Percentiles rank a stretch among this genome's conserved stretches.
phyloP scores from a whole-genome alignment of 192 early-diverging fungal species.

The Entomortierella beljakovae region DNA sequence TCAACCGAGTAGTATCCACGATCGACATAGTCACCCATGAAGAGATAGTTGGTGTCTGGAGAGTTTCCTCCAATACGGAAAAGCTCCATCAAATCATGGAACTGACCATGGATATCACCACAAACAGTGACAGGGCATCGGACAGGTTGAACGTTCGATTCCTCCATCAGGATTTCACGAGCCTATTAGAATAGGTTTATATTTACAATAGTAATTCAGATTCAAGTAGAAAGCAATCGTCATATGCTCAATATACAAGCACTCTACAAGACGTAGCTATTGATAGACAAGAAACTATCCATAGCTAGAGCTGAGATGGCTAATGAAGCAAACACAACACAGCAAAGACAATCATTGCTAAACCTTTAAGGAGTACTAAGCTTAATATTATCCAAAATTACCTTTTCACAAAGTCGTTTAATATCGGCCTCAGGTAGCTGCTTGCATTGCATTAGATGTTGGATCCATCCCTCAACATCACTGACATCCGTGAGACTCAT shows the following conservation, averaged over 20 bases:
- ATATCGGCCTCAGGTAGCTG: slow-evolving; percentile 94
- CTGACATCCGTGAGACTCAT: slow-evolving; percentile 73
- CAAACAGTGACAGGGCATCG: slow-evolving; percentile 98
- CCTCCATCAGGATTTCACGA: slow-evolving; percentile 94
- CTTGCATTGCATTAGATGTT: slow-evolving; percentile 92
- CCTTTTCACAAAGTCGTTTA: slow-evolving; percentile 98
- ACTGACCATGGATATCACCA: slow-evolving; percentile 99
- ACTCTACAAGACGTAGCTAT: too few species aligned
- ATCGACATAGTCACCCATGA: slow-evolving; percentile 99
- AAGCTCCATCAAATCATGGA: slow-evolving; percentile 97
- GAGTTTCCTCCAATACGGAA: slow-evolving; percentile 97
- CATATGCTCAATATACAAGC: too few species aligned
- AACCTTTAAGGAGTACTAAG: too few species aligned
- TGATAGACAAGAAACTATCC: too few species aligned
- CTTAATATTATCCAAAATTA: slow-evolving; percentile 60
- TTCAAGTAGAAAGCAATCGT: too few species aligned
- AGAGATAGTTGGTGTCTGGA: slow-evolving; percentile 98
- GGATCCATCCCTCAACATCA: slow-evolving; percentile 94
- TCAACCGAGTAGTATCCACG: slow-evolving; percentile 99
- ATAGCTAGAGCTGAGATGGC: too few species aligned
- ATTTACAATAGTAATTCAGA: too few species aligned
- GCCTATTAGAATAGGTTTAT: too few species aligned
- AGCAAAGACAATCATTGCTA: background rate
- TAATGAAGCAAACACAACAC: too few species aligned
- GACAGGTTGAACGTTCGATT: slow-evolving; percentile 99